Conservation (phyloP, 208 protist genomes). For the Perkinsela sp. region DNA sequence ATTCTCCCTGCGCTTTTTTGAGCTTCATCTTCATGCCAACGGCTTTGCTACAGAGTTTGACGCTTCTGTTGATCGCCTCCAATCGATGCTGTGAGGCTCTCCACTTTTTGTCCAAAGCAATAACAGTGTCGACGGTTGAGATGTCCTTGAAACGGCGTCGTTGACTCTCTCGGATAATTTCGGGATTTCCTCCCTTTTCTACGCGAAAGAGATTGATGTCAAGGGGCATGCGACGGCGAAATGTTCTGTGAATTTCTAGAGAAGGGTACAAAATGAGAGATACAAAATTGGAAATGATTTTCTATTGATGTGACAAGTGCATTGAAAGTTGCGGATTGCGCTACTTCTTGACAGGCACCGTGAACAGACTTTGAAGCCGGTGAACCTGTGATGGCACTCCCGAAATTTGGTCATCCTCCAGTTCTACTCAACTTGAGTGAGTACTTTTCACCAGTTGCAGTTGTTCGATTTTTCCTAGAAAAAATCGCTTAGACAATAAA, state of each 20-base stretch:
- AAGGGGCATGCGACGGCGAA: slow-evolving; percentile 30
- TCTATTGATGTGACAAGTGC: no score
- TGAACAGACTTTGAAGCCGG: no score
- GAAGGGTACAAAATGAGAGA: no score
- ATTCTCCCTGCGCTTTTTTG: slow-evolving; percentile 51
- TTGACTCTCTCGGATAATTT: slow-evolving; percentile 78
- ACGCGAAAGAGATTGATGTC: slow-evolving; percentile 84
- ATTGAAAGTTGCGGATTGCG: no score
- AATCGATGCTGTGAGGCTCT: slow-evolving; percentile 34
- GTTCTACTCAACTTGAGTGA: no score
- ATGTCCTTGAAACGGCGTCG: slow-evolving; percentile 59
- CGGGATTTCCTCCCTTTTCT: slow-evolving; percentile 55
- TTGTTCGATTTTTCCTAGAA: no score
- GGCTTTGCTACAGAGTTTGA: slow-evolving; percentile 55
- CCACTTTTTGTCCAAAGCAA: slow-evolving; percentile 69
- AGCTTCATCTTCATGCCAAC: slow-evolving; percentile 66
- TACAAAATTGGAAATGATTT: no score
- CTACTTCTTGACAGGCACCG: no score
- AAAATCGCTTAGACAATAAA: slow-evolving; percentile 53
- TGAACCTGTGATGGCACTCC: no score
- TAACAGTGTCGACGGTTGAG: slow-evolving; percentile 62
- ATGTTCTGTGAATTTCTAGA: background rate
- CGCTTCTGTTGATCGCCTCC: slow-evolving; percentile 54
- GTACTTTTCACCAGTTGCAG: no score
- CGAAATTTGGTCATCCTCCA: no score